Evolutionary conservation across 2,329 filamentous ascomycete genomes (phyloP).

Genomic region (Diplodia scrobiculata): DNA sequence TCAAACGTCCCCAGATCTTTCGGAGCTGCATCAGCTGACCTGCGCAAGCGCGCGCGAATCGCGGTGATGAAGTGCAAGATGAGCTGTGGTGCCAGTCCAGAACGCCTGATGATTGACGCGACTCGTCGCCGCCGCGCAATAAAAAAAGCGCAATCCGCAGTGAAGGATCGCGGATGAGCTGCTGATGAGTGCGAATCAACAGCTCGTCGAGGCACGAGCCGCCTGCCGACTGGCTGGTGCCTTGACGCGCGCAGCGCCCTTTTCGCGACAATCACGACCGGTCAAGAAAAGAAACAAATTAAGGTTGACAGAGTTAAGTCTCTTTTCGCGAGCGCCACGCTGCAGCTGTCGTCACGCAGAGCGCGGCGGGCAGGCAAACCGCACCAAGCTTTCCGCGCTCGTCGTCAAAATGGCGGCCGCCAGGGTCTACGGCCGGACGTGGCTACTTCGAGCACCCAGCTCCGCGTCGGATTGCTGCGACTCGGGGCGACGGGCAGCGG

Average conservation of each 20-base stretch:
- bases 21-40: conserved; percentile 8
- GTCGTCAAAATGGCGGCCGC: neutral
- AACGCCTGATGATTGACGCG: conserved; percentile 25
- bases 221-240: neutral
- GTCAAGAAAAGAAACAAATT: conserved; percentile 9
- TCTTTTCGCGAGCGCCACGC: neutral
- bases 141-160: conserved; percentile 5
- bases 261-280: neutral
- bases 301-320: conserved; percentile 10
- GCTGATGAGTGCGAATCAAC: conserved; percentile 2
- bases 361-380: neutral
- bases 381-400: conserved; percentile 20
- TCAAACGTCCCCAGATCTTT: conserved; percentile 2
- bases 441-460: conserved; percentile 19
- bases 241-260: neutral
- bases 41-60: conserved; percentile 19
- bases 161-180: neutral
- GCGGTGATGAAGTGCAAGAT: neutral
- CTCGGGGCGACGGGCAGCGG: conserved; percentile 7
- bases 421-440: neutral
- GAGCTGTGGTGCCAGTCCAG: neutral
- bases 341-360: neutral
- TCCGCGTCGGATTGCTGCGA: conserved; percentile 6
- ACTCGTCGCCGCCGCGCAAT: conserved; percentile 1
- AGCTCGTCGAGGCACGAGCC: too few species aligned